Conservation (phyloP, 179 eudicot genomes). For the Silene noctiflora region DNA sequence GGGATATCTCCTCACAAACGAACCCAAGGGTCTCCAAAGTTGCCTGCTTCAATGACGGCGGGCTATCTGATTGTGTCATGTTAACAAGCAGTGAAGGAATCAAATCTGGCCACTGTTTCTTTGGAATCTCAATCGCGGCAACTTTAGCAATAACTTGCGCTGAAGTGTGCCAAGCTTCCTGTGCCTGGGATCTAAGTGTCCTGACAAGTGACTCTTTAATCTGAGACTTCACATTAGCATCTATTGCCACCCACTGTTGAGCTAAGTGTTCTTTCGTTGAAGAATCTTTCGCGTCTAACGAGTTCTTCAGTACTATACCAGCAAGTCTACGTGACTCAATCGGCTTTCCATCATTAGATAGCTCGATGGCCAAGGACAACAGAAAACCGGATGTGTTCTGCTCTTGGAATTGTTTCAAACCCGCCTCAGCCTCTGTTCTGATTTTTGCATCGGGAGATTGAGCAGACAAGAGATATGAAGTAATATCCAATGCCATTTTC, state of each 20-base stretch:
- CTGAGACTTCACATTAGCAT: constrained; percentile 52
- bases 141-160: constrained; percentile 89
- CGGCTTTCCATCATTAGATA: constrained; percentile 71
- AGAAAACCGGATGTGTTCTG: constrained; percentile 68
- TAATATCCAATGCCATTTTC: constrained; percentile 74
- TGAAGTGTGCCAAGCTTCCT: constrained; percentile 81
- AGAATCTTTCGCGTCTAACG: constrained; percentile 86
- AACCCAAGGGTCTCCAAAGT: constrained; percentile 88
- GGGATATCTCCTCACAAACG: constrained; percentile 88
- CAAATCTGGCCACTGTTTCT: constrained; percentile 88
- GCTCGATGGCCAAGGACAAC: constrained; percentile 64
- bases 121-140: constrained; percentile 78
- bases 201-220: constrained; percentile 61
- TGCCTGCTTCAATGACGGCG: constrained; percentile 65
- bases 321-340: constrained; percentile 77
- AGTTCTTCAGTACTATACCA: constrained; percentile 81
- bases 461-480: constrained; percentile 65
- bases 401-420: constrained; percentile 67
- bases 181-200: constrained; percentile 59
- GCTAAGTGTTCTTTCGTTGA: constrained; percentile 53
- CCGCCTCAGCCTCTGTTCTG: constrained; percentile 69
- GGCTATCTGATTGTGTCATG: constrained; percentile 64
- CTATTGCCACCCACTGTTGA: constrained; percentile 74
- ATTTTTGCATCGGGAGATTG: constrained; percentile 68
- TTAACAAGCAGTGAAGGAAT: constrained; percentile 62